phyloP scores from a whole-genome alignment of 306 rosid genomes.

The Citrullus amarus region DNA sequence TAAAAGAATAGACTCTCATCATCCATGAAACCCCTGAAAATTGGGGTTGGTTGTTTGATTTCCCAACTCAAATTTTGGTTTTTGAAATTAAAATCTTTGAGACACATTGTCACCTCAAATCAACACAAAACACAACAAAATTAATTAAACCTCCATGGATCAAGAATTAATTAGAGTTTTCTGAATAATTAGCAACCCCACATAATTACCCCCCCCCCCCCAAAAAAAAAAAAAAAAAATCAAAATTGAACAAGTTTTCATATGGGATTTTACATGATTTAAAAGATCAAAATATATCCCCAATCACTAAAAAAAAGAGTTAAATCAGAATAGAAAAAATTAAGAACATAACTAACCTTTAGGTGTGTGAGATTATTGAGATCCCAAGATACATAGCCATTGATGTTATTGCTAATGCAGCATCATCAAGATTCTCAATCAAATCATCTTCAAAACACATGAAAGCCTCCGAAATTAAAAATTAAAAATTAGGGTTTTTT shows the following conservation, averaged over 20 bases:
- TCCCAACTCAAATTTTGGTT: background rate
- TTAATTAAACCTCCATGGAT: background rate
- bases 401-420: conserved; percentile 75
- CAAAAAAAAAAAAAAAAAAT: background rate
- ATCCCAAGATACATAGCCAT: conserved; percentile 23
- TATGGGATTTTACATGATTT: background rate
- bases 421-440: conserved; percentile 99
- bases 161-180: background rate
- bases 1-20: background rate
- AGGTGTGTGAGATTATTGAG: background rate
- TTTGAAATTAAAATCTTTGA: background rate
- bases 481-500: background rate
- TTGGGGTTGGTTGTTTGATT: background rate
- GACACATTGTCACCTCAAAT: background rate
- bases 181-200: background rate
- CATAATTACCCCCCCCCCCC: background rate
- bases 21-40: background rate
- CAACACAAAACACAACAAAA: background rate
- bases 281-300: too few relatives aligned
- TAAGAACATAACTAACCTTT: background rate
- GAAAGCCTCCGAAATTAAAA: background rate
- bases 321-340: background rate
- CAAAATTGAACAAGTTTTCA: background rate
- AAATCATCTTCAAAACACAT: background rate
- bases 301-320: too few relatives aligned